Percentiles rank a stretch among this genome's conserved stretches.
Conservation (phyloP, 768 basidiomycete species). For the Suillus sp. region DNA sequence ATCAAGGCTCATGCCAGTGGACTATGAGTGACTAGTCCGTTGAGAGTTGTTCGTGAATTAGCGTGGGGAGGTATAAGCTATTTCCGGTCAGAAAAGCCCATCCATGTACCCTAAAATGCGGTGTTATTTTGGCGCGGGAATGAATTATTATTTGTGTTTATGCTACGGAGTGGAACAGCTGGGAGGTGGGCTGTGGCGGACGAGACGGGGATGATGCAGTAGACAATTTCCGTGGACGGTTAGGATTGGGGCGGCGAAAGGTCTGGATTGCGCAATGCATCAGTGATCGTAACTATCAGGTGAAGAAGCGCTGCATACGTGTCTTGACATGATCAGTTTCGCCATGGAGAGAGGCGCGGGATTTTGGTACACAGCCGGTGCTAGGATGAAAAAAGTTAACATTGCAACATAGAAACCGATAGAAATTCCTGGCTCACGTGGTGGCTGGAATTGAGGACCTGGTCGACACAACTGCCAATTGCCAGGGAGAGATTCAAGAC, state of each 20-base stretch:
- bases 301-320: slow-evolving; percentile 37
- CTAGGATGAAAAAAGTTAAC: slow-evolving; percentile 24
- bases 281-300: slow-evolving; percentile 14
- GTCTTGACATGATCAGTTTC: slow-evolving; percentile 55
- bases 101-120: slow-evolving; percentile 1
- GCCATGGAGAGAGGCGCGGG: slow-evolving; percentile 50
- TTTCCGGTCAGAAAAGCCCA: slow-evolving; percentile 17
- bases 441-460: slow-evolving; percentile 33
- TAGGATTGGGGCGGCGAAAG: slow-evolving; percentile 35
- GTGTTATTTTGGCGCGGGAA: slow-evolving; percentile 20
- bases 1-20: slow-evolving; percentile 25
- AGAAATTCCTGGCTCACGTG: slow-evolving; percentile 27
- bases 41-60: slow-evolving; percentile 30
- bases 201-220: slow-evolving; percentile 22
- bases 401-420: background rate
- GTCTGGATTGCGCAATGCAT: slow-evolving; percentile 24
- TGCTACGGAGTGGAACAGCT: slow-evolving; percentile 37
- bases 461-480: slow-evolving; percentile 26
- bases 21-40: slow-evolving; percentile 20
- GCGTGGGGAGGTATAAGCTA: slow-evolving; percentile 34
- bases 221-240: slow-evolving; percentile 27
- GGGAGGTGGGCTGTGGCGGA: slow-evolving; percentile 37
- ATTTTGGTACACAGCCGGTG: slow-evolving; percentile 45
- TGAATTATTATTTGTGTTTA: slow-evolving; percentile 24
- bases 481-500: slow-evolving; percentile 17